Base-by-base conservation (phyloP, 2,329 filamentous ascomycete species). In the Penicillium oxalicum region DNA sequence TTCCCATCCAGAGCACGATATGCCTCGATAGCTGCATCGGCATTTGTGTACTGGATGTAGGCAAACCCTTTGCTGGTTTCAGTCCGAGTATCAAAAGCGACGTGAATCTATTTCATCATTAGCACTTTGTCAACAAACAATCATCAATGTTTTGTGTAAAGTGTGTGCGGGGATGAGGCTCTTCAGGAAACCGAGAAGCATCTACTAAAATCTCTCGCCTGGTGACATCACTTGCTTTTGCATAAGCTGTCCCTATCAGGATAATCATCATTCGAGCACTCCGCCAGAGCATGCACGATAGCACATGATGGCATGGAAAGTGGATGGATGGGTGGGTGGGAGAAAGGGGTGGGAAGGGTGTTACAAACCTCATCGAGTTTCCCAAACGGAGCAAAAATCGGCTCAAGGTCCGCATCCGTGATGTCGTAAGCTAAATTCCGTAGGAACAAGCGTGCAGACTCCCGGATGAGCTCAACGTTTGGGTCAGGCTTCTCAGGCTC, bases 181-280 rank as follows among this genome's bases (percentile, higher is more conserved):
- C 74, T 73, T 91, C 86, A 93, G 89, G 83, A 80, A 60, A 76
- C 77, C 73, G 86, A 89, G 84, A 91, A 87, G 88, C 88, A 95
- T 97, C 91, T 98, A 98, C 93, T 96, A 98, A 95, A 95, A 93
- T 87, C 81, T 88, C 84, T 90, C 84, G 85, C 84, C 82, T 75
- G 72, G 79, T 89, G 77, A 82, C 87, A 91, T 94, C 91, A 97
- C 77, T 77, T 89, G 87, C 88, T 74, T 59, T 71, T 77, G 87
- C 87, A 91, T 96, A 87, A 90, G 91, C 83, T 97, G 93, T 97
- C 93, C 93, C 93, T 97, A 97, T 97, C 93, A 83, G 87, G 87
- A 81, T 82, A 76, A 88, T 97, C 91, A 97, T 97, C 93, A 91
- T 80, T 71, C 74, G 76, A 77, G 65, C 63, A 59, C 56, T 50